phyloP scores from a whole-genome alignment of 768 basidiomycete genomes.

The Candolleomyces eurysporus region DNA sequence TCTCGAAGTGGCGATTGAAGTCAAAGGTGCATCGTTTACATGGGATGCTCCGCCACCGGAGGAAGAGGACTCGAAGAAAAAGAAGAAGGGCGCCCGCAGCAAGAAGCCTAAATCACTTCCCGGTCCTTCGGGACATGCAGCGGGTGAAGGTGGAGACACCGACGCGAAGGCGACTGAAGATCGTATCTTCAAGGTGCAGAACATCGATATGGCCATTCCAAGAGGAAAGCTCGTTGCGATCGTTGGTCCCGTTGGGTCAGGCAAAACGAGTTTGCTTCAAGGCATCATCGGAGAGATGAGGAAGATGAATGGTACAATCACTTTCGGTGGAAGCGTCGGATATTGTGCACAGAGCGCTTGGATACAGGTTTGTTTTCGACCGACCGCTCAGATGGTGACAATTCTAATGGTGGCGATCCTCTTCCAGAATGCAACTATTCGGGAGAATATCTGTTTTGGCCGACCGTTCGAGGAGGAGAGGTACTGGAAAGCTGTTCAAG shows the following conservation, averaged over 20 bases:
- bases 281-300: conserved; percentile 85
- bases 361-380: conserved; percentile 61
- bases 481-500: conserved; percentile 79
- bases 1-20: conserved; percentile 62
- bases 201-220: conserved; percentile 68
- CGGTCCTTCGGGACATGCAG: conserved; percentile 3
- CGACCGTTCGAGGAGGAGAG: conserved; percentile 74
- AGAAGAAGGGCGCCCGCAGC: conserved; percentile 13
- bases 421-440: conserved; percentile 71
- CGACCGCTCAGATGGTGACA: neutral
- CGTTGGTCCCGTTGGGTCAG: conserved; percentile 77
- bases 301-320: conserved; percentile 58
- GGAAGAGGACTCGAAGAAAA: conserved; percentile 23
- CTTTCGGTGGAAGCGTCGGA: conserved; percentile 72
- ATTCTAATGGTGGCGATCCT: conserved; percentile 2
- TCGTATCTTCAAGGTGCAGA: conserved; percentile 58
- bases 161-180: conserved; percentile 37
- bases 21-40: conserved; percentile 70
- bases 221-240: conserved; percentile 80
- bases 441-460: conserved; percentile 90
- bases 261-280: conserved; percentile 70
- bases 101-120: conserved; percentile 15
- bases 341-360: conserved; percentile 89
- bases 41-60: conserved; percentile 82
- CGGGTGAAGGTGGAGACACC: conserved; percentile 21